Evolutionary conservation across 2,329 filamentous ascomycete species (phyloP).

Genomic region (Waltergamsia citrina): DNA sequence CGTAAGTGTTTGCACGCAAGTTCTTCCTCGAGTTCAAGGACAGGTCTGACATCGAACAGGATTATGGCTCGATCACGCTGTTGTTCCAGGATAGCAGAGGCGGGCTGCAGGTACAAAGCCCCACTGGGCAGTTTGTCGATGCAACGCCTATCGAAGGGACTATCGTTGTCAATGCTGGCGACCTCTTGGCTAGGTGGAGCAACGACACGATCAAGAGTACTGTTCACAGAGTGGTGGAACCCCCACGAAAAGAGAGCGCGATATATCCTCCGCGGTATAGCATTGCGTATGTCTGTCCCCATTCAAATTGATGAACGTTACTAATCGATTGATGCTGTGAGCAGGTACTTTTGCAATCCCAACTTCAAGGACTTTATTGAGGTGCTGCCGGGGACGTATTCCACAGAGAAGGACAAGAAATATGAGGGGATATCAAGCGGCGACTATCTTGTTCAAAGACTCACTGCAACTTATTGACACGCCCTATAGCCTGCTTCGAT

Average conservation of each 20-base stretch:
- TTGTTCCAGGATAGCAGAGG: constrained; percentile 51
- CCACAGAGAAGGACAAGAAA: constrained; percentile 57
- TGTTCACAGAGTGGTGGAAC: constrained; percentile 82
- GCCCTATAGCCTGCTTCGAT: too few species aligned
- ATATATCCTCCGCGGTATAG: constrained; percentile 72
- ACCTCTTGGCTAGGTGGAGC: constrained; percentile 78
- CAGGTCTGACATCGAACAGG: constrained; percentile 17
- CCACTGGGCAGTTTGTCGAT: constrained; percentile 70
- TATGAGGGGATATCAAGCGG: constrained; percentile 71
- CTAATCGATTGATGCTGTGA: neutral
- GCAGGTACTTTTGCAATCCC: constrained; percentile 78
- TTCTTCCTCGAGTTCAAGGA: too few species aligned
- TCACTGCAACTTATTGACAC: constrained; percentile 61
- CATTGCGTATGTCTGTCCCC: constrained; percentile 53
- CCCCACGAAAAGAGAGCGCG: constrained; percentile 47
- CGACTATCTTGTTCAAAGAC: constrained; percentile 69
- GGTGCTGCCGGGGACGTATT: constrained; percentile 70
- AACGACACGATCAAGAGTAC: constrained; percentile 84
- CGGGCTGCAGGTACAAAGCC: constrained; percentile 53
- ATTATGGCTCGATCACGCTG: constrained; percentile 52
- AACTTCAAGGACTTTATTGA: constrained; percentile 70
- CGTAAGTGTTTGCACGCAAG: constrained; percentile 12
- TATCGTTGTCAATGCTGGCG: constrained; percentile 83
- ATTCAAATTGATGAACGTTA: constrained; percentile 5
- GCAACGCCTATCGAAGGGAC: constrained; percentile 74